A percentile compares a stretch with the other conserved stretches of the same genome.
Evolutionary conservation across 257 asterid genomes (phyloP).

Genomic region (Eustoma russellianum): DNA sequence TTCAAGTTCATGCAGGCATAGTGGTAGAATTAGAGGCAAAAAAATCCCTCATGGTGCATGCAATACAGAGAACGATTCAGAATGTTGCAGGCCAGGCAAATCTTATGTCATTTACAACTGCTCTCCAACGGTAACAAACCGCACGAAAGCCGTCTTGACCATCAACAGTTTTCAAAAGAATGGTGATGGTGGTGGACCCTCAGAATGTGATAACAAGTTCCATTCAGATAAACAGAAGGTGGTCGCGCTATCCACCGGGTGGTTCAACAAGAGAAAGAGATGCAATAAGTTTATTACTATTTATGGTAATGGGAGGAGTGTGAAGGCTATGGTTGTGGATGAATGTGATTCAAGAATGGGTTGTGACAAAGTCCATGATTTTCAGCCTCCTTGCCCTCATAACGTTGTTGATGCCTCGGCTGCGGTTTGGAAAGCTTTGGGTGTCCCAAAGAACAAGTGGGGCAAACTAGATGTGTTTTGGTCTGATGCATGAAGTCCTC

Average conservation of each 20-base stretch:
- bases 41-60: not conserved
- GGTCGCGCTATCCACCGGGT: conserved; percentile 35
- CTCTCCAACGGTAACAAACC: conserved; percentile 11
- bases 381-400: conserved; percentile 33
- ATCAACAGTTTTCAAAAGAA: conserved; percentile 27
- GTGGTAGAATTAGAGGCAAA: conserved; percentile 2
- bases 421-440: conserved; percentile 40
- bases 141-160: conserved; percentile 27
- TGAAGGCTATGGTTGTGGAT: conserved; percentile 39
- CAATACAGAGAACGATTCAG: conserved; percentile 1
- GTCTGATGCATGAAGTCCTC: no score
- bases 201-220: conserved; percentile 30
- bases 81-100: not conserved
- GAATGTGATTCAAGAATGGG: conserved; percentile 41
- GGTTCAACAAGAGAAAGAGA: conserved; percentile 20
- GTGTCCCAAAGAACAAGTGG: not conserved
- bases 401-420: conserved; percentile 37
- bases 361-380: conserved; percentile 35
- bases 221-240: conserved; percentile 29
- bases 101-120: not conserved
- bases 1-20: conserved; percentile 1
- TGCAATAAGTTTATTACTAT: conserved; percentile 23
- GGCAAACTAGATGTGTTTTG: not conserved
- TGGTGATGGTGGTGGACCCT: conserved; percentile 35
- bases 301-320: conserved; percentile 27